These are phyloP conservation scores for Metschnikowia hibisci DNA, from an alignment of 805 yeast species.

Conservation along the genomic window DNA sequence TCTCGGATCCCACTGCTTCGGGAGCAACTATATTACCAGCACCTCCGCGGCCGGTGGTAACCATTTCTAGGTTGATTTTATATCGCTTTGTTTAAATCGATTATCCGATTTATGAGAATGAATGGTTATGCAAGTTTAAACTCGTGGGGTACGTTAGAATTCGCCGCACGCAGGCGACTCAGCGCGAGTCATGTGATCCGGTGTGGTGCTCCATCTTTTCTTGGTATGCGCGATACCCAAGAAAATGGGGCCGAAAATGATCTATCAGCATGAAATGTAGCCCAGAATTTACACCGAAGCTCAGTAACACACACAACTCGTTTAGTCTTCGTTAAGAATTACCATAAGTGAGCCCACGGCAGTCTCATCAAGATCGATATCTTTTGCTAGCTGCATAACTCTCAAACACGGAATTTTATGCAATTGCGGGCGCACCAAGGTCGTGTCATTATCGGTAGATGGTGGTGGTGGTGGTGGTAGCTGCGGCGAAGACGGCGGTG, in stretches of 20 bases:
- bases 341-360: constrained; percentile 12
- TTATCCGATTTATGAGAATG: no score
- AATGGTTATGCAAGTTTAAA: neutral
- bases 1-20: constrained; percentile 9
- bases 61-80: constrained; percentile 5
- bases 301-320: neutral
- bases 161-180: neutral
- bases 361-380: constrained; percentile 11
- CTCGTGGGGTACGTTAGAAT: neutral
- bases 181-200: constrained; percentile 5
- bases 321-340: constrained; percentile 7
- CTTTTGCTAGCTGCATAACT: constrained; percentile 8
- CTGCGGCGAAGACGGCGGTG: no score
- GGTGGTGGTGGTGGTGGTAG: no score
- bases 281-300: neutral
- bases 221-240: constrained; percentile 4
- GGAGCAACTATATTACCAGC: constrained; percentile 30
- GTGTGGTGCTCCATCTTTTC: constrained; percentile 2
- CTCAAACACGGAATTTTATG: constrained; percentile 5
- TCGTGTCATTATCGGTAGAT: neutral
- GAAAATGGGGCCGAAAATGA: neutral
- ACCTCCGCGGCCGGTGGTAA: constrained; percentile 39
- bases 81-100: neutral
- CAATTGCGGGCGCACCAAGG: neutral
- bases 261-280: neutral